A percentile compares a stretch with the other conserved stretches of the same genome.
phyloP scores from a whole-genome alignment of 192 early-diverging fungal species.

The Umbelopsis vinacea region DNA sequence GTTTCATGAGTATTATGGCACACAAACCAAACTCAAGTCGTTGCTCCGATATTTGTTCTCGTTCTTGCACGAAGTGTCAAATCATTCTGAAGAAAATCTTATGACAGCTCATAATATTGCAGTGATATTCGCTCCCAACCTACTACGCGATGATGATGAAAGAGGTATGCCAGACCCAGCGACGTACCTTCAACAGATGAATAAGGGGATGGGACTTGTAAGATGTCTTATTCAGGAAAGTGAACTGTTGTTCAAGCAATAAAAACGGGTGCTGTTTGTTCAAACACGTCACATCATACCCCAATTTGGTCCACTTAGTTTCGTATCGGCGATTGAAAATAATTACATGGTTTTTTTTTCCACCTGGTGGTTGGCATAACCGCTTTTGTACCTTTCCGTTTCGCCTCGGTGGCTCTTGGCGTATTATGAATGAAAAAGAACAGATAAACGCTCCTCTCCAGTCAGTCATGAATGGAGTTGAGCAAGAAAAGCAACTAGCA shows the following conservation, averaged over 20 bases:
- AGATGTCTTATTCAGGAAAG: slow-evolving; percentile 18
- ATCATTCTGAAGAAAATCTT: slow-evolving; percentile 68
- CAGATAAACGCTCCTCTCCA: neutral
- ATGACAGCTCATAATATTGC: slow-evolving; percentile 87
- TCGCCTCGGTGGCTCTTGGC: slow-evolving; percentile 12
- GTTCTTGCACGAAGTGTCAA: slow-evolving; percentile 73
- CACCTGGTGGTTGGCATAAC: neutral
- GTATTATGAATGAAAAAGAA: neutral
- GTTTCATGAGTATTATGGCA: slow-evolving; percentile 39
- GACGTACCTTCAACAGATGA: slow-evolving; percentile 34
- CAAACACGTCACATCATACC: slow-evolving; percentile 1
- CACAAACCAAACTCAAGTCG: slow-evolving; percentile 57
- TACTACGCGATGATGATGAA: slow-evolving; percentile 54
- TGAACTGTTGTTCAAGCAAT: neutral
- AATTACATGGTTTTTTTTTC: neutral
- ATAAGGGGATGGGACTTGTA: slow-evolving; percentile 35
- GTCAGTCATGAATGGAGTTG: neutral
- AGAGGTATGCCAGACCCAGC: slow-evolving; percentile 26
- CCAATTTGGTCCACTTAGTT: neutral
- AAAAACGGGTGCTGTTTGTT: neutral
- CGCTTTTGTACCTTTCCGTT: slow-evolving; percentile 21
- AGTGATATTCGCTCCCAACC: slow-evolving; percentile 87
- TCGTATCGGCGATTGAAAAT: neutral
- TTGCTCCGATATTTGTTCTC: slow-evolving; percentile 68
- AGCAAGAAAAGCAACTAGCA: neutral